Percentiles rank a stretch among this genome's conserved stretches.
phyloP scores from a whole-genome alignment of 306 rosid species.

The Castanea crenata region DNA sequence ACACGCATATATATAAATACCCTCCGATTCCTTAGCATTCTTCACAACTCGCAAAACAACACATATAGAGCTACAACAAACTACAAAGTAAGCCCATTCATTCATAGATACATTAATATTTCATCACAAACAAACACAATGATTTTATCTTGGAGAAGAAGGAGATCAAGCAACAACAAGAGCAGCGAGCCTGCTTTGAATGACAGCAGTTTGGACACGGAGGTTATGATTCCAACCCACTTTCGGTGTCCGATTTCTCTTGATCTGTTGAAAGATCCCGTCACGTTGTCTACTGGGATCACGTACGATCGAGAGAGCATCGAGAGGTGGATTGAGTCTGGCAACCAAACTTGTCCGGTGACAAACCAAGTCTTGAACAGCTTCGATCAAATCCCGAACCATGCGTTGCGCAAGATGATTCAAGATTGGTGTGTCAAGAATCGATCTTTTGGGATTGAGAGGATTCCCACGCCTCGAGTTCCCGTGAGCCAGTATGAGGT shows the following conservation, averaged over 20 bases:
- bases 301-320: slow-evolving; percentile 82
- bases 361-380: slow-evolving; percentile 48
- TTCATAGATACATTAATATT: background rate
- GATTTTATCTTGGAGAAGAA: slow-evolving; percentile 63
- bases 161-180: slow-evolving; percentile 37
- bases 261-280: slow-evolving; percentile 89
- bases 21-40: background rate
- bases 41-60: background rate
- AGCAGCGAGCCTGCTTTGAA: slow-evolving; percentile 19
- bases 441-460: slow-evolving; percentile 66
- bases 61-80: too few relatives aligned
- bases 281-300: slow-evolving; percentile 69
- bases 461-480: slow-evolving; percentile 87
- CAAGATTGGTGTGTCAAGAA: slow-evolving; percentile 88
- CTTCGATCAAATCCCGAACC: slow-evolving; percentile 73
- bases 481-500: slow-evolving; percentile 56
- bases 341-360: slow-evolving; percentile 67
- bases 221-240: slow-evolving; percentile 51
- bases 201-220: slow-evolving; percentile 38
- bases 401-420: slow-evolving; percentile 60
- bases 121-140: slow-evolving; percentile 17
- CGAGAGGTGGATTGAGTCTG: slow-evolving; percentile 76
- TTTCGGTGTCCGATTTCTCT: slow-evolving; percentile 76
- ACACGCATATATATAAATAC: background rate
- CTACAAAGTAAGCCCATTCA: background rate